Evolutionary conservation across 352 stramenopile genomes (phyloP).

Genomic region (Phytophthora melonis): DNA sequence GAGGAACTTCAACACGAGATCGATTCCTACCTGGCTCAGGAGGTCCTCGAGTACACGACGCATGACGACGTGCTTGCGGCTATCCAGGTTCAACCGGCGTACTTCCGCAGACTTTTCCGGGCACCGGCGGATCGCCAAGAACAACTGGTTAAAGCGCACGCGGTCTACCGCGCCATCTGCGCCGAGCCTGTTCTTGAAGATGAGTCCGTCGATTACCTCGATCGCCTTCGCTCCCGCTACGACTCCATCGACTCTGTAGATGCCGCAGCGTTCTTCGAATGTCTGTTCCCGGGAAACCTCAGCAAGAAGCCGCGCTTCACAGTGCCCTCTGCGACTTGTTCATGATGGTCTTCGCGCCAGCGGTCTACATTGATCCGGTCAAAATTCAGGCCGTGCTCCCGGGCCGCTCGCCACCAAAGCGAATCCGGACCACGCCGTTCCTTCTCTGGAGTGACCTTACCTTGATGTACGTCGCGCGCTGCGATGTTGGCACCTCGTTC

Average conservation of each 20-base stretch:
- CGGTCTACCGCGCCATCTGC: not conserved
- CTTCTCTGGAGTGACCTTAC: constrained; percentile 14
- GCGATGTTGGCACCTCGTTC: constrained; percentile 2
- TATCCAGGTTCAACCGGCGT: constrained; percentile 5
- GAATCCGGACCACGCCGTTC: constrained; percentile 1
- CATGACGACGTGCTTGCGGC: constrained; percentile 3
- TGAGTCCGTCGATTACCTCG: not conserved
- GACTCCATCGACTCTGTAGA: not conserved
- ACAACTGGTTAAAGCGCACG: not conserved
- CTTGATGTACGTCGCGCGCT: not conserved
- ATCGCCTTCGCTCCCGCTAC: not conserved
- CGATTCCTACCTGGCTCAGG: not conserved
- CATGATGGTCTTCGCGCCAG: constrained; percentile 15
- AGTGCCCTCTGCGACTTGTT: constrained; percentile 12
- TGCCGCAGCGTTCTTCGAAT: not conserved
- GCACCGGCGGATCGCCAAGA: not conserved
- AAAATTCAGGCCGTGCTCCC: constrained; percentile 10
- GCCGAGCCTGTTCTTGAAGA: not conserved
- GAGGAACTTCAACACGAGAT: not conserved
- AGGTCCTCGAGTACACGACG: not conserved
- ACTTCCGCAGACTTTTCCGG: constrained; percentile 4
- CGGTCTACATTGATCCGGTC: constrained; percentile 14
- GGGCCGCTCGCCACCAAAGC: not conserved
- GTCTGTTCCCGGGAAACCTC: not conserved
- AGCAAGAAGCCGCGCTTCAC: not conserved